Conservation (phyloP, 495 filamentous ascomycete species). For the Xylaria scruposa region DNA sequence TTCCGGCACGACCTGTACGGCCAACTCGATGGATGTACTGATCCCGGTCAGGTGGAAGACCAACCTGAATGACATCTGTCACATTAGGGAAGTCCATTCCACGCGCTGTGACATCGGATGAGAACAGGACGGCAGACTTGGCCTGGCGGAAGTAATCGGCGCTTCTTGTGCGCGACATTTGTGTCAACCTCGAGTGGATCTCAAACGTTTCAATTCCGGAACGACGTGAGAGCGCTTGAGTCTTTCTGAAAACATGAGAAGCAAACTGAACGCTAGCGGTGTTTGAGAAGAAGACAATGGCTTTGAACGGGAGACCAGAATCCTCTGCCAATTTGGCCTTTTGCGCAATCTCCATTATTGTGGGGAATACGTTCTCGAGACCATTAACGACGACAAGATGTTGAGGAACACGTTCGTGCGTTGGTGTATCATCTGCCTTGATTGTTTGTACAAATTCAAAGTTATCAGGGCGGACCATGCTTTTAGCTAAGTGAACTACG, state of each 20-base stretch:
- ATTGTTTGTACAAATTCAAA: constrained; percentile 89
- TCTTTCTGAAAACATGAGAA: constrained; percentile 60
- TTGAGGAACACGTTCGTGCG: constrained; percentile 85
- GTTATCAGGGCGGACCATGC: constrained; percentile 55
- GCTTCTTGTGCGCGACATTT: constrained; percentile 67
- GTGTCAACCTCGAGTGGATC: constrained; percentile 83
- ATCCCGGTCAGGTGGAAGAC: constrained; percentile 72
- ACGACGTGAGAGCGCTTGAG: constrained; percentile 19
- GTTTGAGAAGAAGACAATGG: constrained; percentile 86
- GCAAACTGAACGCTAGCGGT: constrained; percentile 75
- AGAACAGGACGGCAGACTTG: constrained; percentile 76
- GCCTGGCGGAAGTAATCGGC: constrained; percentile 73
- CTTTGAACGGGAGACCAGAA: constrained; percentile 77
- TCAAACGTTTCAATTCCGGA: constrained; percentile 57
- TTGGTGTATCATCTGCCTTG: constrained; percentile 76
- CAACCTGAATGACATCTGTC: constrained; percentile 86
- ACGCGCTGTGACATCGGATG: constrained; percentile 91
- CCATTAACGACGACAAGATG: constrained; percentile 67
- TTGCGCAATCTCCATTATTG: constrained; percentile 75
- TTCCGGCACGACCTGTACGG: constrained; percentile 72
- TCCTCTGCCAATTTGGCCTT: constrained; percentile 52
- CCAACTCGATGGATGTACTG: constrained; percentile 91
- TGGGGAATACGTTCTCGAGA: constrained; percentile 77
- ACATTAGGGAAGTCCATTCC: constrained; percentile 98
- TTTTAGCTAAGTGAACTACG: constrained; percentile 78